These are phyloP conservation scores for Neurospora sp. DNA, from an alignment of 2,329 filamentous ascomycete species.

Conservation along the genomic window DNA sequence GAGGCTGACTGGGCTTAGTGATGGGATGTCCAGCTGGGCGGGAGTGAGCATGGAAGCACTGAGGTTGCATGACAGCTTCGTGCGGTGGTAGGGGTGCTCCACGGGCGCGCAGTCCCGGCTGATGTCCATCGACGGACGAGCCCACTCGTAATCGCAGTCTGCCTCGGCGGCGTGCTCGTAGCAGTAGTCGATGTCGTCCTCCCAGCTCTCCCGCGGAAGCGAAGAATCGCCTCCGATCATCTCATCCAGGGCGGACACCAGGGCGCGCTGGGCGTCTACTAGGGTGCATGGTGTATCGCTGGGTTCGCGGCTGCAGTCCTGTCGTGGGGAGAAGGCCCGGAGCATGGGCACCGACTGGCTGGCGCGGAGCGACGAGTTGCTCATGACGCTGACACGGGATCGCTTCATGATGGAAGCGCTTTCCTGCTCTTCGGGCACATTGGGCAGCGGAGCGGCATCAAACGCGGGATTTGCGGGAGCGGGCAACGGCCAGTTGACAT, in stretches of 20 bases:
- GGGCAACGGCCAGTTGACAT: slow-evolving; percentile 35
- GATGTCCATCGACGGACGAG: slow-evolving; percentile 44
- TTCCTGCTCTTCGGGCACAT: slow-evolving; percentile 57
- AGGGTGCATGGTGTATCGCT: slow-evolving; percentile 39
- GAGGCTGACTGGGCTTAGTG: slow-evolving; percentile 40
- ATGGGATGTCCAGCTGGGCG: slow-evolving; percentile 32
- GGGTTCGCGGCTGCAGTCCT: slow-evolving; percentile 20
- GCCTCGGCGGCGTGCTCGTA: slow-evolving; percentile 61
- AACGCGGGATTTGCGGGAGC: slow-evolving; percentile 26
- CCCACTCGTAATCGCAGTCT: slow-evolving; percentile 58
- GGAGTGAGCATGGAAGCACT: slow-evolving; percentile 23
- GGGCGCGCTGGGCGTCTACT: slow-evolving; percentile 25
- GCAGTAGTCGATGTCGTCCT: slow-evolving; percentile 61
- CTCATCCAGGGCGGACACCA: slow-evolving; percentile 20
- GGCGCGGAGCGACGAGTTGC: slow-evolving; percentile 43
- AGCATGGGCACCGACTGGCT: slow-evolving; percentile 48
- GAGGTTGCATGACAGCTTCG: slow-evolving; percentile 8
- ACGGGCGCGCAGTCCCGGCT: slow-evolving; percentile 23
- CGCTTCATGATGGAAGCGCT: slow-evolving; percentile 27
- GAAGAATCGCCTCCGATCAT: slow-evolving; percentile 19
- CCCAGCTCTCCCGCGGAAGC: slow-evolving; percentile 45
- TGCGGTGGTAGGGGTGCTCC: slow-evolving; percentile 11
- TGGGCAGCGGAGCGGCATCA: slow-evolving; percentile 36
- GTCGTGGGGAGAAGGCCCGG: slow-evolving; percentile 31
- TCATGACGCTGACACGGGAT: slow-evolving; percentile 35